Conservation (phyloP, 116 monocot species). For the Papilionanthe hybrid region DNA sequence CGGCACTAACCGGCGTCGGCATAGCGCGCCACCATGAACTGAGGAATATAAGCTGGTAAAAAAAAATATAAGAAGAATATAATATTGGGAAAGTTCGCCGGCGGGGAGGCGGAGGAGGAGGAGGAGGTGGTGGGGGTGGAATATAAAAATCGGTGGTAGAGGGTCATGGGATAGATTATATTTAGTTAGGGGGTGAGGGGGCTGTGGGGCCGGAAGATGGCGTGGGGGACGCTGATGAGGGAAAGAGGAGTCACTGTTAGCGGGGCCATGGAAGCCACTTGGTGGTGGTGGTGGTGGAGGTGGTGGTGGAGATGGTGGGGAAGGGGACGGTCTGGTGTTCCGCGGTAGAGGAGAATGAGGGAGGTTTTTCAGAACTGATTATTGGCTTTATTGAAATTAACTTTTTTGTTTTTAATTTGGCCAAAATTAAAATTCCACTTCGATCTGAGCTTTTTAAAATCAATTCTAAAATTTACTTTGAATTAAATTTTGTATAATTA, state of each 20-base stretch:
- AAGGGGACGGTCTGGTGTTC: background rate
- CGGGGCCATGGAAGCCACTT: constrained; percentile 3
- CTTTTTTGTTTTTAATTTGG: too few relatives aligned
- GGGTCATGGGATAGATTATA: constrained; percentile 6
- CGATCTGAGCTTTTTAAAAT: too few relatives aligned
- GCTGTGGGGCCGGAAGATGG: constrained; percentile 1
- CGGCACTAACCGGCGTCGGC: constrained; percentile 44
- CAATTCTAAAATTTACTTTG: too few relatives aligned
- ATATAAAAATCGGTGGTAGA: constrained; percentile 2
- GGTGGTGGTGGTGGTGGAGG: constrained; percentile 7
- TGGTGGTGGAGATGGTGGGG: background rate
- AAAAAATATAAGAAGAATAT: background rate
- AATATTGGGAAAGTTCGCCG: background rate
- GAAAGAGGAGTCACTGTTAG: constrained; percentile 7
- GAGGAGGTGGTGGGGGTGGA: background rate
- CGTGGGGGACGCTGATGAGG: background rate
- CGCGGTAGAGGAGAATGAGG: background rate
- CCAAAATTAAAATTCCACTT: too few relatives aligned
- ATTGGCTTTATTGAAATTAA: too few relatives aligned
- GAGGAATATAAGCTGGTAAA: background rate
- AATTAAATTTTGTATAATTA: too few relatives aligned
- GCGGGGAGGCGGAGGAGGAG: background rate
- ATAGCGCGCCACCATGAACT: constrained; percentile 18
- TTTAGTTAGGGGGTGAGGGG: background rate
- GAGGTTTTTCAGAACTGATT: background rate